A percentile compares a stretch with the other conserved stretches of the same genome.
These are phyloP conservation scores for Biscutella laevigata DNA, from an alignment of 441 rosid genomes.

Conservation along the genomic window DNA sequence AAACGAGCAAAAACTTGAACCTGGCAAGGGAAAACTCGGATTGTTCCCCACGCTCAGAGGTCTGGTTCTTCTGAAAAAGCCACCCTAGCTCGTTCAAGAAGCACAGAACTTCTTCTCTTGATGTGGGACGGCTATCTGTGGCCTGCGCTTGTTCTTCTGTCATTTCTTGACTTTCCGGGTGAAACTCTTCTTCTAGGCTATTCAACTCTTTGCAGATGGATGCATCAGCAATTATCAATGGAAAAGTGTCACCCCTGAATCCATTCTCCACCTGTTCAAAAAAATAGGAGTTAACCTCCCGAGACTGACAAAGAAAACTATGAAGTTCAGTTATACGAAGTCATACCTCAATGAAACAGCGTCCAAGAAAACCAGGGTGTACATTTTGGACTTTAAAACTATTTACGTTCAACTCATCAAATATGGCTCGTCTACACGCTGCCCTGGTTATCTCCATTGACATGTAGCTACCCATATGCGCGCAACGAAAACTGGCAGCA, in stretches of 20 bases:
- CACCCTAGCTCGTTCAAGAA: slow-evolving; percentile 90
- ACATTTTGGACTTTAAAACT: slow-evolving; percentile 38
- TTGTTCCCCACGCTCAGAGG: slow-evolving; percentile 23
- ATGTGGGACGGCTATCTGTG: slow-evolving; percentile 32
- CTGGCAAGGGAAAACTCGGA: slow-evolving; percentile 49
- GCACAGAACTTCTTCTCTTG: slow-evolving; percentile 56
- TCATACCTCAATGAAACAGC: slow-evolving; percentile 78
- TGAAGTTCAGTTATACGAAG: slow-evolving; percentile 9
- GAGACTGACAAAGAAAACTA: neutral
- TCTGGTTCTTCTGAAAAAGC: slow-evolving; percentile 65
- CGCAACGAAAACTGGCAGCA: slow-evolving; percentile 55
- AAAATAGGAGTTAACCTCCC: slow-evolving; percentile 6
- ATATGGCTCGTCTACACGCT: slow-evolving; percentile 27
- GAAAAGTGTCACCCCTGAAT: slow-evolving; percentile 74
- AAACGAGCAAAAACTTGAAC: slow-evolving; percentile 61
- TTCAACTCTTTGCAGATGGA: slow-evolving; percentile 72
- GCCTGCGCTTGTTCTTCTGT: slow-evolving; percentile 41
- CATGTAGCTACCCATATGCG: slow-evolving; percentile 54
- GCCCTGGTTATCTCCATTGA: slow-evolving; percentile 39
- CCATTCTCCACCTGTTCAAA: slow-evolving; percentile 76
- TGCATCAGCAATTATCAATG: slow-evolving; percentile 71
- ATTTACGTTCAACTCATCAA: slow-evolving; percentile 48
- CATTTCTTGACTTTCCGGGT: slow-evolving; percentile 30
- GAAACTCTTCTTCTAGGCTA: slow-evolving; percentile 55
- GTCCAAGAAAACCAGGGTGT: slow-evolving; percentile 41